Evolutionary conservation across 768 basidiomycete genomes (phyloP), one percentile per base, ranked within the genome.

Genomic region (Epithele typhae): DNA sequence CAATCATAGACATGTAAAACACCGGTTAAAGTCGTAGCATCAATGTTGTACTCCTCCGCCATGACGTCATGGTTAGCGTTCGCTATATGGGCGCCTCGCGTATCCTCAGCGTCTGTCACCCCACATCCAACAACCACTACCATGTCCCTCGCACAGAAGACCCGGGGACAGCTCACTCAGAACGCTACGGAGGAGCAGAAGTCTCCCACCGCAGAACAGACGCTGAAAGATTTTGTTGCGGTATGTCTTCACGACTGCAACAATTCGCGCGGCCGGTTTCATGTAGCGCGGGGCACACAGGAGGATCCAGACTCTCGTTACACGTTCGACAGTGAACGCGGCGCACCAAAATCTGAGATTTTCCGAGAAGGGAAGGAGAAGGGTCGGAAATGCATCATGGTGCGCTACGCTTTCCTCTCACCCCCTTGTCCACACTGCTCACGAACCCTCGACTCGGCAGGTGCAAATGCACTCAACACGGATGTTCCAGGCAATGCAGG

Each of bases 401-500:
- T 84, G 54, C 49, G 76, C 64, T 34, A n/a, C n/a, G n/a, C n/a
- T n/a, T n/a, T n/a, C n/a, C n/a, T n/a, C n/a, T n/a, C n/a, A n/a
- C n/a, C n/a, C n/a, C n/a, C n/a, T n/a, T n/a, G 22, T 19, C 8
- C 45, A 8, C 23, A 18, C 44, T 25, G 11, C 40, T 36, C 15
- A 18, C n/a, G 9, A 37, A 14, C 23, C 15, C 3, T 15, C 37
- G 34, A 11, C 15, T 9, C 22, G 14, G 25, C 46, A 87, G 82
- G 58, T 82, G 51, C 72, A 74, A 62, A 78, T 84, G 81, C 70
- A 78, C 45, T 75, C 82, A 10, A 84, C 73, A 51, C 65, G 71
- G 48, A 54, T 86, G 43, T 85, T 88, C 57, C 68, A 75, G 58
- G 76, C 82, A 33, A 88, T 90, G 84, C 85, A 87, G 77, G 81